Evolutionary conservation across 495 filamentous ascomycete genomes (phyloP).

Genomic region (Hypomontagnella submonticulosa): DNA sequence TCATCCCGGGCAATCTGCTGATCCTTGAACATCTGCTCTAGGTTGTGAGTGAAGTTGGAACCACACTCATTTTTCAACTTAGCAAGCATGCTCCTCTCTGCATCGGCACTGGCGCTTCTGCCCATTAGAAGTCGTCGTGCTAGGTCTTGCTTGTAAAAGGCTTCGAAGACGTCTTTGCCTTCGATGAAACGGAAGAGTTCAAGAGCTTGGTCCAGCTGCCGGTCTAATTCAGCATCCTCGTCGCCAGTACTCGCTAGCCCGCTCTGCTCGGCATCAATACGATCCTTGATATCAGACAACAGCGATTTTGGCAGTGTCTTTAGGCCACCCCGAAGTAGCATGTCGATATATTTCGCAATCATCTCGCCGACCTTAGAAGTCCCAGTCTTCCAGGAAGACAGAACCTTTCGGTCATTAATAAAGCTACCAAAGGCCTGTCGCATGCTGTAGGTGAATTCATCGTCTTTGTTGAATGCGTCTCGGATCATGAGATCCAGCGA

Average conservation of each 20-base stretch:
- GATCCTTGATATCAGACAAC: constrained; percentile 60
- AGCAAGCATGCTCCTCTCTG: constrained; percentile 92
- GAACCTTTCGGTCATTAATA: constrained; percentile 85
- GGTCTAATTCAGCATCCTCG: constrained; percentile 88
- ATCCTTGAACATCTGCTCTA: constrained; percentile 99
- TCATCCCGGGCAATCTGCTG: constrained; percentile 90
- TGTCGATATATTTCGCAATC: constrained; percentile 97
- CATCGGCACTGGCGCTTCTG: constrained; percentile 91
- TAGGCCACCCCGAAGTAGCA: constrained; percentile 84
- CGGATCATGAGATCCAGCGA: constrained; percentile 78
- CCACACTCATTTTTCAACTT: constrained; percentile 95
- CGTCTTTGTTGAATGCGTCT: constrained; percentile 77
- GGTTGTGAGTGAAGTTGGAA: constrained; percentile 90
- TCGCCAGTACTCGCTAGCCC: constrained; percentile 70
- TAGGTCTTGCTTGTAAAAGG: constrained; percentile 98
- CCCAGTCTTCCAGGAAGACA: constrained; percentile 75
- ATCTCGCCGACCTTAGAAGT: constrained; percentile 97
- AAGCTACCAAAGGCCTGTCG: constrained; percentile 87
- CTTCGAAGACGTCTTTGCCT: constrained; percentile 97
- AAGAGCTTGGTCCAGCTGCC: constrained; percentile 88
- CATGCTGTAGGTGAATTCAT: constrained; percentile 76
- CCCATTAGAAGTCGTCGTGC: constrained; percentile 88
- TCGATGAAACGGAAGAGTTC: constrained; percentile 97
- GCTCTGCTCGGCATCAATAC: constrained; percentile 64
- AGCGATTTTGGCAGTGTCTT: constrained; percentile 76